phyloP scores from a whole-genome alignment of 2,329 filamentous ascomycete genomes.

The Phyllosticta citrichinensis region DNA sequence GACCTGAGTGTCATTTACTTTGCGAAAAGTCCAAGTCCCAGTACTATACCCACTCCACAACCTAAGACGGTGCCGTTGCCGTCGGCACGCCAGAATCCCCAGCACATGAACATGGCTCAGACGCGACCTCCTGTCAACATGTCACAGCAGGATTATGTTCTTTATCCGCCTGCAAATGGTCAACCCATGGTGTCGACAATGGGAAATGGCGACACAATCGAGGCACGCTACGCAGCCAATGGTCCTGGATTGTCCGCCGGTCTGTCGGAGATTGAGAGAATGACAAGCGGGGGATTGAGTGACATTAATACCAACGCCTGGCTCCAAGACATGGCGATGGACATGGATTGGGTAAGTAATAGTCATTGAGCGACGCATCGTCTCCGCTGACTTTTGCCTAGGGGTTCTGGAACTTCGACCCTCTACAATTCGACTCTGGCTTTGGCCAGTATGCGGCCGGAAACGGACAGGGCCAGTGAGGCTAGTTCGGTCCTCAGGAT shows the following conservation, averaged over 20 bases:
- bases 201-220: constrained; percentile 1
- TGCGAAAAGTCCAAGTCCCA: constrained; percentile 4
- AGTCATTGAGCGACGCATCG: not conserved
- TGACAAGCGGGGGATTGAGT: constrained; percentile 18
- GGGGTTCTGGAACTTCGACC: constrained; percentile 11
- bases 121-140: not conserved
- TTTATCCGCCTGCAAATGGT: not conserved
- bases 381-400: not conserved
- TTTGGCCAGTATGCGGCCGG: constrained; percentile 4
- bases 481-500: not conserved
- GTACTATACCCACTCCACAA: not conserved
- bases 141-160: not conserved
- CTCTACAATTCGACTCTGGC: constrained; percentile 7
- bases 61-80: not conserved
- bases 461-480: constrained; percentile 1
- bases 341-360: constrained; percentile 27
- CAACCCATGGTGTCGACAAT: not conserved
- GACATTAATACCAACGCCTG: constrained; percentile 23
- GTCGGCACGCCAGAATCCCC: not conserved
- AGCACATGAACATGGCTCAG: not conserved
- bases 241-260: constrained; percentile 9
- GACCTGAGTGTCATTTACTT: constrained; percentile 6
- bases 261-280: constrained; percentile 9
- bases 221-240: constrained; percentile 3
- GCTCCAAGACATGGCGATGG: constrained; percentile 18